Base-by-base conservation (phyloP, 345 rosid species). In the Passiflora organensis region DNA sequence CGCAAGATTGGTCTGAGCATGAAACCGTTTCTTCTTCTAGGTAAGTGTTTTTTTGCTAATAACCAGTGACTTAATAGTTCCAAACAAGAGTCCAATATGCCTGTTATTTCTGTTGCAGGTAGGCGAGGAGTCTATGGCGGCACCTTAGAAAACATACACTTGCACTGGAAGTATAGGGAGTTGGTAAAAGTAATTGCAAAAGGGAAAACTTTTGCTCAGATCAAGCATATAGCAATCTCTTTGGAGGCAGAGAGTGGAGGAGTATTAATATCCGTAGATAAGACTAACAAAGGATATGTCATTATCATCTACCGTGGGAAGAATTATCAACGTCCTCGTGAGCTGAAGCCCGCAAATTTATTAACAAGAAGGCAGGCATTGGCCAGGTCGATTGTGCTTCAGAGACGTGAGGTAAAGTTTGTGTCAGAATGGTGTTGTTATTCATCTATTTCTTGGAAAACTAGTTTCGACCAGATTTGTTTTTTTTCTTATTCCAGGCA, bases 231-330 rank as follows among this genome's bases (percentile, higher is more conserved):
- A 15, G 95, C 96, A 9, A 77, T 87, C 62, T 63, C 84, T 25
- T 70, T 85, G 69, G 96, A 91, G 74, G 91, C 96, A 41, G 97
- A 91, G 74, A 91, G 97, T 71, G 91, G 96, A 56, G 97, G 97
- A 47, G 67, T 87, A 54, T 77, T 91, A 47, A 82, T 87, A 55
- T 85, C 96, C 18, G 50, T 91, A 66, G 97, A 91, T 71, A 80
- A 69, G 71, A 85, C 87, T 54, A 64, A 75, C 55, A 78, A 87
- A 79, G 97, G 97, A 46, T 79, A 77, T 61, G 85, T 80, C 2
- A 78, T 91, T 53, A 77, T 85, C 32, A 62, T 91, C 20, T 91
- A 91, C 65, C 89, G 96, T 12, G 97, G 97, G 52, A 91, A 91
- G 80, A 91, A 91, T 58, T 91, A 91, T 71, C 58, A 41, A 51